Base-by-base conservation (phyloP, 2,329 filamentous ascomycete genomes). In the Sarocladium strictum region DNA sequence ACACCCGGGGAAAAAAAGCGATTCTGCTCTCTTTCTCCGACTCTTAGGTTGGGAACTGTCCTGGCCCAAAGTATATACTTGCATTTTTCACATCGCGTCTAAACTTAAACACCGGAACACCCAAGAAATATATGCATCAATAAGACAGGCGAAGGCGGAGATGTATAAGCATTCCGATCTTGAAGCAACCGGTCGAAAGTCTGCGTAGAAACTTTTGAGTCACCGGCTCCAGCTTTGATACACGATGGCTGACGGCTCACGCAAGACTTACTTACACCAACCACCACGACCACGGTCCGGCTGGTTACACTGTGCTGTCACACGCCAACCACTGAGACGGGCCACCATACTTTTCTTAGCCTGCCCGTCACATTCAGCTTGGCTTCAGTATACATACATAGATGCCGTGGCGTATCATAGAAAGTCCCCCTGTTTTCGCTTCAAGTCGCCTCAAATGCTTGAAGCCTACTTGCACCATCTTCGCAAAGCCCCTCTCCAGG, bases 211-310 rank as follows among this genome's bases (percentile, higher is more conserved):
- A n/a, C n/a, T n/a, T n/a, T n/a, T n/a, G 29, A 32, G 29, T 32
- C 12, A 12, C 10, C 9, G 17, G 6, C n/a, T 21, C 23, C 38
- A 43, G 38, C 7, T 19, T 23, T 14, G 35, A 21, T 3, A 43
- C 19, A 6, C 9, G n/a, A 43, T 43, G 38, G 38, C 38, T 43
- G n/a, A 43, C 38, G 6, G 38, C 43, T 49, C 43, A 49, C 43
- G 24, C 43, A 24, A 49, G 43, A 49, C 43, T 49, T 49, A 49
- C 43, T n/a, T n/a, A n/a, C n/a, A n/a, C n/a, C n/a, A n/a, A n/a
- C n/a, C n/a, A n/a, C n/a, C n/a, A n/a, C n/a, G n/a, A n/a, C n/a
- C n/a, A n/a, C n/a, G n/a, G n/a, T n/a, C n/a, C n/a, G 19, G 21
- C 14, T 43, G n/a, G 38, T 43, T 43, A 23, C 38, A 43, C 17